A percentile compares a stretch with the other conserved stretches of the same genome.
Conservation (phyloP, 179 eudicot species). For the Silene coronaria region DNA sequence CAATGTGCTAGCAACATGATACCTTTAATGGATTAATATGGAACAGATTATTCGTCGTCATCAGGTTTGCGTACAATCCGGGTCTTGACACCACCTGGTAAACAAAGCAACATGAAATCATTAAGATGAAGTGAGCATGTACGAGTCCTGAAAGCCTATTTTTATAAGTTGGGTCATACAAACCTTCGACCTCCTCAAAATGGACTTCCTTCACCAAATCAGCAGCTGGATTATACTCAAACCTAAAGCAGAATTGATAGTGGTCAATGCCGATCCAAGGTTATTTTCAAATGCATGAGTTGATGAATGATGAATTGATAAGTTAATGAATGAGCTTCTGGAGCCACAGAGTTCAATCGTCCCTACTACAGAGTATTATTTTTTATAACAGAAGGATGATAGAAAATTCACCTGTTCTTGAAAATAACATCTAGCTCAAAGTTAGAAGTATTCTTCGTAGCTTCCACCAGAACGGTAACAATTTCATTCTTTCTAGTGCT, state of each 20-base stretch:
- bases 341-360: not conserved
- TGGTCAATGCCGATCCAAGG: not conserved
- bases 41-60: conserved; percentile 16
- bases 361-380: no score
- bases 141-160: not conserved
- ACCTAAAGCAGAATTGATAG: conserved; percentile 31
- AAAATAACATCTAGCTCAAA: conserved; percentile 67
- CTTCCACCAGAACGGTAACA: conserved; percentile 60
- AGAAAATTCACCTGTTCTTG: conserved; percentile 54
- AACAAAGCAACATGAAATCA: not conserved
- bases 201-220: conserved; percentile 71
- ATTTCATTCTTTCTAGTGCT: conserved; percentile 90
- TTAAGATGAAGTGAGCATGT: not conserved
- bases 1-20: not conserved
- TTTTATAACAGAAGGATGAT: not conserved
- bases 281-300: not conserved
- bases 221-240: conserved; percentile 80
- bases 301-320: not conserved
- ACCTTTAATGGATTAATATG: not conserved
- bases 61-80: conserved; percentile 34
- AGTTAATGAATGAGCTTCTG: not conserved
- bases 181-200: conserved; percentile 86
- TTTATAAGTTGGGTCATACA: conserved; percentile 5
- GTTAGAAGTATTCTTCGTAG: conserved; percentile 62
- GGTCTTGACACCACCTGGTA: conserved; percentile 62